A percentile compares a stretch with the other conserved stretches of the same genome.
Evolutionary conservation across 164 flowering plant species (phyloP).

Genomic region (Kingdonia uniflora): DNA sequence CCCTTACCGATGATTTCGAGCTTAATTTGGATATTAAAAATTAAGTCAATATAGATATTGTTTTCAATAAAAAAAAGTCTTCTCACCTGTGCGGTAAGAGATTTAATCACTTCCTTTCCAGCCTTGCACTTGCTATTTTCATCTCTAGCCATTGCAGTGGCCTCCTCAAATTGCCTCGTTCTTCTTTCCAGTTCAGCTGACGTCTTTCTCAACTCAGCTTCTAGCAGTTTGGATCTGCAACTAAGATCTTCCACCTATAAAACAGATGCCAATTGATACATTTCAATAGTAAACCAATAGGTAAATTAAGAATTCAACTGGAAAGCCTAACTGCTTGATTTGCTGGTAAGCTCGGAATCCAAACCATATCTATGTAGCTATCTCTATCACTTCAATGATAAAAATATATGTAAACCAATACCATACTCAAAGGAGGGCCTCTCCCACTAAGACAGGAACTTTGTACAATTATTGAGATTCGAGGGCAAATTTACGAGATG

Average conservation of each 20-base stretch:
- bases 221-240: constrained; percentile 46
- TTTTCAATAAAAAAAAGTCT: too few relatives aligned
- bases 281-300: constrained; percentile 1
- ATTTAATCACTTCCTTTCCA: constrained; percentile 77
- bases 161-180: constrained; percentile 47
- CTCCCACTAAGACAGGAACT: too few relatives aligned
- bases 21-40: too few relatives aligned
- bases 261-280: too few relatives aligned
- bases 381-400: background rate
- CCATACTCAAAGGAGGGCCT: background rate
- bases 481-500: too few relatives aligned
- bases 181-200: constrained; percentile 26
- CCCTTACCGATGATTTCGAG: too few relatives aligned
- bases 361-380: too few relatives aligned
- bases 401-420: background rate
- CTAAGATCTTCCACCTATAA: constrained; percentile 63
- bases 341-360: background rate
- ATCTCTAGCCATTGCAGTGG: constrained; percentile 43
- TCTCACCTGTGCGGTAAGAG: constrained; percentile 66
- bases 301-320: background rate
- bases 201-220: constrained; percentile 40
- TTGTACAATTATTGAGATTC: too few relatives aligned
- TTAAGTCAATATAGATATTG: too few relatives aligned
- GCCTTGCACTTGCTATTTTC: constrained; percentile 76
- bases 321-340: background rate